Conservation (phyloP, 2,329 filamentous ascomycete genomes). For the Colletotrichum tropicale region DNA sequence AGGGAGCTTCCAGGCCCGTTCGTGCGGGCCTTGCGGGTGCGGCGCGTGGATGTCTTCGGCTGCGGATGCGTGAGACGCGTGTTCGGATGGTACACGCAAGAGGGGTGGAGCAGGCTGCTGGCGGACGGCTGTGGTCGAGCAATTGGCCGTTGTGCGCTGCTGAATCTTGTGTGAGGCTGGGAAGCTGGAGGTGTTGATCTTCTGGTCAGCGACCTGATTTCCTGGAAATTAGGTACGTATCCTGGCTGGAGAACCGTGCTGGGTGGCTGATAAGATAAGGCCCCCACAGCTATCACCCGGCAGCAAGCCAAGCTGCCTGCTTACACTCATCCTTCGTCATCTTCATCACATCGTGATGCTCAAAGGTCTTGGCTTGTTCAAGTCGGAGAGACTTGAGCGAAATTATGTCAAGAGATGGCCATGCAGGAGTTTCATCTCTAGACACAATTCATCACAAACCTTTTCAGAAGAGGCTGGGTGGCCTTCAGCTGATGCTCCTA, state of each 20-base stretch:
- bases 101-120: background rate
- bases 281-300: background rate
- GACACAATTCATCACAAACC: background rate
- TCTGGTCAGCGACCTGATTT: background rate
- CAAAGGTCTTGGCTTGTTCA: background rate
- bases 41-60: background rate
- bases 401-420: background rate
- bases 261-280: constrained; percentile 3
- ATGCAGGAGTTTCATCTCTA: background rate
- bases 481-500: background rate
- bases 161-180: background rate
- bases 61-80: background rate
- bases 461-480: background rate
- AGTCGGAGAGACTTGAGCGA: background rate
- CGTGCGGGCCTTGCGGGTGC: background rate
- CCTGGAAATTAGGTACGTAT: constrained; percentile 1
- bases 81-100: background rate
- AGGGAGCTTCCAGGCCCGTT: background rate
- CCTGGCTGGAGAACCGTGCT: background rate
- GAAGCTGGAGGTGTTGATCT: background rate
- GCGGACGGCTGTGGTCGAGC: background rate
- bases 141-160: background rate
- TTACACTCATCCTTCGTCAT: background rate
- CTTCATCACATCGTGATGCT: background rate
- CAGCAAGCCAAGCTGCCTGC: background rate